These are phyloP conservation scores for Pittosporum tobira DNA, from an alignment of 129 eudicot genomes.

Conservation along the genomic window DNA sequence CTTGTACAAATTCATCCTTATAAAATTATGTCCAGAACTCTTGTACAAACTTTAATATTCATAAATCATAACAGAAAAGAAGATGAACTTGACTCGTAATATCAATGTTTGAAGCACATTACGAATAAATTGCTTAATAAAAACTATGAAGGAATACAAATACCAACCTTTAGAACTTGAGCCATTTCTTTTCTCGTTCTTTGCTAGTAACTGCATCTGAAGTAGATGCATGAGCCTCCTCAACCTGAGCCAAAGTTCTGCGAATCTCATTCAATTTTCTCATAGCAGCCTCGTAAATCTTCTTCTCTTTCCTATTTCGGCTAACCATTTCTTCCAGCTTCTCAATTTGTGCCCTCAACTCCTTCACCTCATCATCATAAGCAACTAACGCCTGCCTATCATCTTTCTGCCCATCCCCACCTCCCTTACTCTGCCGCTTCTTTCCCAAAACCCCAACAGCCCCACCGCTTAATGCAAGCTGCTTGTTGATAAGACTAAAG, in stretches of 20 bases:
- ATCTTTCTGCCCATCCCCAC: slow-evolving; percentile 38
- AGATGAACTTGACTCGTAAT: too few species aligned
- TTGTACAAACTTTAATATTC: too few species aligned
- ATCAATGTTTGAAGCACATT: too few species aligned
- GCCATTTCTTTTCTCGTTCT: slow-evolving; percentile 92
- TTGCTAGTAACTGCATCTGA: slow-evolving; percentile 61
- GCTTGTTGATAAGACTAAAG: slow-evolving; percentile 69
- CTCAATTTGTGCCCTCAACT: slow-evolving; percentile 38
- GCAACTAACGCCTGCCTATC: slow-evolving; percentile 79
- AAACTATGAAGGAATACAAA: too few species aligned
- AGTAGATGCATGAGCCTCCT: slow-evolving; percentile 74
- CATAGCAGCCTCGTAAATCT: slow-evolving; percentile 69
- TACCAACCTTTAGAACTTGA: slow-evolving; percentile 49
- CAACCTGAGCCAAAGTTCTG: slow-evolving; percentile 54
- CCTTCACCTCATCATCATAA: slow-evolving; percentile 74
- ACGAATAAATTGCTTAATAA: too few species aligned
- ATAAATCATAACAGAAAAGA: too few species aligned
- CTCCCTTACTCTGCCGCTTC: slow-evolving; percentile 24
- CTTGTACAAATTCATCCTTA: too few species aligned
- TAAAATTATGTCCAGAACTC: too few species aligned
- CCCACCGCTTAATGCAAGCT: slow-evolving; percentile 59
- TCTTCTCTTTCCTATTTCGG: slow-evolving; percentile 78
- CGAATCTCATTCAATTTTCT: slow-evolving; percentile 68
- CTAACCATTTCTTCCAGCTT: slow-evolving; percentile 87
- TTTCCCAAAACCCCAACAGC: slow-evolving; percentile 25